Base-by-base conservation (phyloP, 352 stramenopile genomes). In the Nothophytophthora sp. region DNA sequence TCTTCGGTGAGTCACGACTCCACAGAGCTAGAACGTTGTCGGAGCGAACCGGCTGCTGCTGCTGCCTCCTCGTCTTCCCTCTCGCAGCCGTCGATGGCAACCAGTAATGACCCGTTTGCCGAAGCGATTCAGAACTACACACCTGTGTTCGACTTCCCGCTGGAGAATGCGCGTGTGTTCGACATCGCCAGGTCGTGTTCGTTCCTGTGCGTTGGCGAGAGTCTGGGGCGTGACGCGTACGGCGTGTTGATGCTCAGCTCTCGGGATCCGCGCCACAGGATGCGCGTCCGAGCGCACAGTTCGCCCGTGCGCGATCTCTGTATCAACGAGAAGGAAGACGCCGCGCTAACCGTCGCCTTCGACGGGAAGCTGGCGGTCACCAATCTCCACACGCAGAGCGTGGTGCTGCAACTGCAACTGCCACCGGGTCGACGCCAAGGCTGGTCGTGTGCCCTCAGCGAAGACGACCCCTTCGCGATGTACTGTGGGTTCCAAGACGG, bases 401-500 rank as follows among this genome's bases (percentile, higher is more conserved):
- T 79, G n/a, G 56, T 65, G 34, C 37, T 81, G 25, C 52, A 78
- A 37, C 63, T 70, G 13, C 32, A 50, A 5, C 54, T 88, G 15
- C 71, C 77, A 2, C 32, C 59, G 7, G 50, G 39, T 0, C 69
- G 64, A 19, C 72, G 67, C 9, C 74, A 82, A 42, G 81, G 74
- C 15, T 88, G 76, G 76, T 82, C 71, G 2, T 88, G 76, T 29
- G 51, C 51, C 10, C 71, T 79, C 18, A 79, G 72, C 33, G 49
- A 50, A 32, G 32, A 38, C 19, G 70, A 86, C 28, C 56, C 52
- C 15, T 61, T 70, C 52, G 65, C 70, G 2, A 63, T 88, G 25
- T 86, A 73, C 42, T 81, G 70, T 13, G 74, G 76, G 0, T 78
- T 85, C 53, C 68, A 77, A 49, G 73, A 88, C 43, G 73, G 74